A percentile compares a stretch with the other conserved stretches of the same genome.
Conservation (phyloP, 352 stramenopile genomes). For the Phytophthora crassamura region DNA sequence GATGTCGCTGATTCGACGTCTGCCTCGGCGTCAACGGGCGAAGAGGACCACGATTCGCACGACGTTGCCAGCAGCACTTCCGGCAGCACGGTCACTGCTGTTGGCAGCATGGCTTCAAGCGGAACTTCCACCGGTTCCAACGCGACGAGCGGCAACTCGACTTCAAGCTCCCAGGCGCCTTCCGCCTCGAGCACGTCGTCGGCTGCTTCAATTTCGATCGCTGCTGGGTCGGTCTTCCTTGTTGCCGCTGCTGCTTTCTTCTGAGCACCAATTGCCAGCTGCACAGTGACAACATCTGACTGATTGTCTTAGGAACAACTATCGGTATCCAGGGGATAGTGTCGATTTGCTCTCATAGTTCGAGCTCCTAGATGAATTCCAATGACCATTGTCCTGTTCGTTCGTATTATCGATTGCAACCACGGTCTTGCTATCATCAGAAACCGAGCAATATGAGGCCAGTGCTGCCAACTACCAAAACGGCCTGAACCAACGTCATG, state of each 20-base stretch:
- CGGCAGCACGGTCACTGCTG: slow-evolving; percentile 1
- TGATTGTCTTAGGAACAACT: neutral
- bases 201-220: slow-evolving; percentile 3
- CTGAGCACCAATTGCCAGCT: slow-evolving; percentile 15
- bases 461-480: too few relatives aligned
- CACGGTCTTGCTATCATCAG: too few relatives aligned
- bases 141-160: slow-evolving; percentile 17
- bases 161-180: slow-evolving; percentile 8
- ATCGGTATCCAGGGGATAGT: too few relatives aligned
- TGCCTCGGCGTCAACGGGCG: slow-evolving; percentile 6
- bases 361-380: too few relatives aligned
- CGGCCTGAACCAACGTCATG: too few relatives aligned
- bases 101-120: neutral
- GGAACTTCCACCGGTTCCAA: neutral
- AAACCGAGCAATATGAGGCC: too few relatives aligned
- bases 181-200: slow-evolving; percentile 13
- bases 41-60: slow-evolving; percentile 14
- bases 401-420: too few relatives aligned
- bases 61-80: slow-evolving; percentile 4
- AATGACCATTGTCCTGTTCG: too few relatives aligned
- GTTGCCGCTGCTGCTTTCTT: slow-evolving; percentile 14
- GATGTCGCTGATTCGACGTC: slow-evolving; percentile 3
- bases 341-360: too few relatives aligned
- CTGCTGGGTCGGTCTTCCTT: slow-evolving; percentile 17
- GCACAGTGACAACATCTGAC: slow-evolving; percentile 2